Base-by-base conservation (phyloP, 1,284 basidiomycete genomes). In the Melampsora larici-populina region DNA sequence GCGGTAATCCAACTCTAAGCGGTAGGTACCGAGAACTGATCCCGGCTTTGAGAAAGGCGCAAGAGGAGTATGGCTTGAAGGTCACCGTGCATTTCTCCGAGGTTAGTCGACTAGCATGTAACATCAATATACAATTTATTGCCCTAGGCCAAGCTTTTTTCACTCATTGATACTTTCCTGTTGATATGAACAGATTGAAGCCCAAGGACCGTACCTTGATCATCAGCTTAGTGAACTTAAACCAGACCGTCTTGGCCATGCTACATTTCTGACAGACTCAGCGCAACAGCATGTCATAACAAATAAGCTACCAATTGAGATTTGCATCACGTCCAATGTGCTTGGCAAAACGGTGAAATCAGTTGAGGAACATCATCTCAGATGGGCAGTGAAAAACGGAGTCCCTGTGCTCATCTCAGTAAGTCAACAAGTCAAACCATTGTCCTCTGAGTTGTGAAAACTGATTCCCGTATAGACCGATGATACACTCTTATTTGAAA, bases 401-500 rank as follows among this genome's bases (percentile, higher is more conserved):
- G 48, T 75, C n/a, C 73, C 73, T 31, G 73, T 75, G 17, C 58
- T 75, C 31, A 75, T 75, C 26, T 75, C 73, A 64, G 73, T 68
- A 26, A 51, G 65, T 46, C 18, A 1, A 1, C 2, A 7, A 33
- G 24, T 60, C 24, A 63, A 24, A 5, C 17, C n/a, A 13, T 17
- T 29, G 17, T 63, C 18, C 5, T 21, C 62, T 63, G 29, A 63
- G 17, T 4, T 63, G 31, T 26, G 24, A 63, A 63, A 18, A 15
- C 51, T 55, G 51, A 55, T 15, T 58, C n/a, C 7, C 51, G 17
- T 15, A 1, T 17, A 75, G 73, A 75, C 73, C 18, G 73, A 75
- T 62, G 73, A 75, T 60, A 58, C 65, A n/a, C 31, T 75, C 7
- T 36, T 75, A 3, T 75, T 75, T 60, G 65, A 40, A 33, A 75